Conservation (phyloP, 768 basidiomycete species). For the Suillus sp. region DNA sequence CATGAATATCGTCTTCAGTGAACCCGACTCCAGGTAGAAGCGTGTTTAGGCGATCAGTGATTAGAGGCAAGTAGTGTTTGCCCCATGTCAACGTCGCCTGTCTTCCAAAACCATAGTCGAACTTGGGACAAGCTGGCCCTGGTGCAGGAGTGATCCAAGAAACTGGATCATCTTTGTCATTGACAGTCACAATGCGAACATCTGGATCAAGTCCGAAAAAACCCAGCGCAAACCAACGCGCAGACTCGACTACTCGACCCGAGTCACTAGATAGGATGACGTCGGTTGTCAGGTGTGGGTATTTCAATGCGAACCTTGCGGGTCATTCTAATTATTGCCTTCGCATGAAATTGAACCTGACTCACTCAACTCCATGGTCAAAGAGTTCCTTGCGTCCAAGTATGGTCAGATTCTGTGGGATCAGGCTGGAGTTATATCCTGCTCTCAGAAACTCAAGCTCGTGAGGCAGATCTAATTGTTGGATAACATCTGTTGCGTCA, state of each 20-base stretch:
- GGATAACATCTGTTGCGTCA: constrained; percentile 23
- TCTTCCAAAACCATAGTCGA: constrained; percentile 16
- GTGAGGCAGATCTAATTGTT: constrained; percentile 30
- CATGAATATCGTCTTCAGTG: constrained; percentile 34
- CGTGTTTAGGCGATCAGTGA: constrained; percentile 36
- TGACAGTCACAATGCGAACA: constrained; percentile 27
- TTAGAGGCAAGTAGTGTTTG: constrained; percentile 37
- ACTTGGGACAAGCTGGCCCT: constrained; percentile 38
- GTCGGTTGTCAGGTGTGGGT: constrained; percentile 13
- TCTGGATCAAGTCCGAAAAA: constrained; percentile 33
- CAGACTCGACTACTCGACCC: constrained; percentile 33
- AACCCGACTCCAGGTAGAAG: constrained; percentile 34
- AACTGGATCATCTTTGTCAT: constrained; percentile 32
- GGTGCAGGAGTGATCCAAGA: constrained; percentile 41
- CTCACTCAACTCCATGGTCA: constrained; percentile 37
- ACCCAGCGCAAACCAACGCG: constrained; percentile 40
- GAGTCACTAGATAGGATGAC: constrained; percentile 12
- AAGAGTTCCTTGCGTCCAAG: constrained; percentile 37
- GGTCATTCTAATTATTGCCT: background rate
- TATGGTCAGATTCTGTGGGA: constrained; percentile 37
- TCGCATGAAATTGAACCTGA: background rate
- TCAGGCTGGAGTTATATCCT: constrained; percentile 34
- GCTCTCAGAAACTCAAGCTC: constrained; percentile 35
- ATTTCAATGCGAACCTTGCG: constrained; percentile 10
- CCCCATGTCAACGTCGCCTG: constrained; percentile 7